phyloP scores from a whole-genome alignment of 441 rosid genomes.

The Corymbia calophylla region DNA sequence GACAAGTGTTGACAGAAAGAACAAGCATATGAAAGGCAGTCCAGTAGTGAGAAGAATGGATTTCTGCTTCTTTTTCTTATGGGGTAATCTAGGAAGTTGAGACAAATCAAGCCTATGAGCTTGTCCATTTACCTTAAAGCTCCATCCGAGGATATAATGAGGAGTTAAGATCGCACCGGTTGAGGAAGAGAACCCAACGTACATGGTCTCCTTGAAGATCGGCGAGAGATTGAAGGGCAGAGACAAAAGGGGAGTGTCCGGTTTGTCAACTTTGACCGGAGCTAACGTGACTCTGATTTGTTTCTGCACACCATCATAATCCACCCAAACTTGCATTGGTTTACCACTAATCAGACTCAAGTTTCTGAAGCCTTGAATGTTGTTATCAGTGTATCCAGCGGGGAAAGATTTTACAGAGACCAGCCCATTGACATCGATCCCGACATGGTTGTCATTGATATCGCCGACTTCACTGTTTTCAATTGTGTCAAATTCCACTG shows the following conservation, averaged over 20 bases:
- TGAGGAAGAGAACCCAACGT: background rate
- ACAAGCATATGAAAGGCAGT: background rate
- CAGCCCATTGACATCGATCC: background rate
- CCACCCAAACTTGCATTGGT: background rate
- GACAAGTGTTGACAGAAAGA: background rate
- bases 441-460: background rate
- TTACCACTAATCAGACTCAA: background rate
- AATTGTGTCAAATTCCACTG: background rate
- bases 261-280: background rate
- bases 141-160: background rate
- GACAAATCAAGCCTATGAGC: background rate
- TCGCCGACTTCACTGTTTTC: rapidly evolving
- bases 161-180: background rate
- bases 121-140: background rate
- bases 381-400: background rate
- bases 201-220: background rate
- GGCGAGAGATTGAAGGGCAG: background rate
- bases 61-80: background rate
- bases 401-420: background rate
- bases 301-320: background rate
- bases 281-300: background rate
- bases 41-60: background rate
- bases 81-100: background rate
- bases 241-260: background rate
- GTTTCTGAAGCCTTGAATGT: background rate